Evolutionary conservation across 2,329 filamentous ascomycete species (phyloP).

Genomic region (Alternaria tenuissima): DNA sequence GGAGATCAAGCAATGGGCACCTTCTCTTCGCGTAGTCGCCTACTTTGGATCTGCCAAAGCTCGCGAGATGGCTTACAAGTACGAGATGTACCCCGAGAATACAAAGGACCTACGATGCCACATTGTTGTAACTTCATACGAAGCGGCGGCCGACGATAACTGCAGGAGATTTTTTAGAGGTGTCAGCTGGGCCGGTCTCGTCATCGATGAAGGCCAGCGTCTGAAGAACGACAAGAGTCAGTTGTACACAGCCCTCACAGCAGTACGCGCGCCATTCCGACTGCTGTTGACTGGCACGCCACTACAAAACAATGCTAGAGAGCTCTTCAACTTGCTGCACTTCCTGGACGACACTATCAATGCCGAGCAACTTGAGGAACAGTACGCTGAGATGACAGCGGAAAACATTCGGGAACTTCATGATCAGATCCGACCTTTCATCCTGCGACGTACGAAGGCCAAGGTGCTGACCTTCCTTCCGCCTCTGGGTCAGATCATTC

Average conservation of each 20-base stretch:
- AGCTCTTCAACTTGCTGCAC: slow-evolving; percentile 95
- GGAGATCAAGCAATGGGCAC: slow-evolving; percentile 94
- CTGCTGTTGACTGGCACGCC: slow-evolving; percentile 89
- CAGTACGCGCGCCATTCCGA: slow-evolving; percentile 81
- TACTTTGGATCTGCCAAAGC: slow-evolving; percentile 83
- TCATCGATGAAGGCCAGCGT: slow-evolving; percentile 95
- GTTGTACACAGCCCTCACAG: slow-evolving; percentile 77
- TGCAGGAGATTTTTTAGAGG: slow-evolving; percentile 71
- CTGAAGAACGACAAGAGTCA: slow-evolving; percentile 91
- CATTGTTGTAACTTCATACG: slow-evolving; percentile 93
- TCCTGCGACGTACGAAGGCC: slow-evolving; percentile 82
- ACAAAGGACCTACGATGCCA: slow-evolving; percentile 80
- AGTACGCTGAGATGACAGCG: slow-evolving; percentile 80
- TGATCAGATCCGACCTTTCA: slow-evolving; percentile 77
- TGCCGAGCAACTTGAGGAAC: slow-evolving; percentile 75
- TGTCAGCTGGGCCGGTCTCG: slow-evolving; percentile 84
- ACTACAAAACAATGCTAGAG: slow-evolving; percentile 92
- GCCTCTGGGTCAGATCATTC: slow-evolving; percentile 91
- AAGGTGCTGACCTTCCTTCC: slow-evolving; percentile 92
- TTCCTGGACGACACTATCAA: slow-evolving; percentile 80
- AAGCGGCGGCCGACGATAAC: slow-evolving; percentile 79
- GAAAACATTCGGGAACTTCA: slow-evolving; percentile 85
- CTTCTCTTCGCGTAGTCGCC: slow-evolving; percentile 84
- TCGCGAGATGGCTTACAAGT: slow-evolving; percentile 77
- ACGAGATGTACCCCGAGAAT: slow-evolving; percentile 81